Evolutionary conservation across 1,139 yeast species (phyloP).

Genomic region (Kurtzmaniella quercitrusa): DNA sequence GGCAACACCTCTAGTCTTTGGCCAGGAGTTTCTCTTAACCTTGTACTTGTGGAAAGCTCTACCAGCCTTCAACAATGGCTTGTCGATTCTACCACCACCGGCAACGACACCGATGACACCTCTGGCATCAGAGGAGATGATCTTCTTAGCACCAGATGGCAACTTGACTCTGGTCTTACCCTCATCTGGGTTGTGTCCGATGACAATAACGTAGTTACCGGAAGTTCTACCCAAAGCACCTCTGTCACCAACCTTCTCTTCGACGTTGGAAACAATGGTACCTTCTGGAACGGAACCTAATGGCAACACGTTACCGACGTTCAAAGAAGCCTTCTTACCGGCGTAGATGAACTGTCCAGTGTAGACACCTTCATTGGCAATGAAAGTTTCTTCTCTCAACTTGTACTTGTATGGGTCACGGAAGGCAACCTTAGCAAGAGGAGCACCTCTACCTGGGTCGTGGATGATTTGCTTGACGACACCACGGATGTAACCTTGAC

Average conservation of each 20-base stretch:
- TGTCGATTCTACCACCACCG: constrained; percentile 99
- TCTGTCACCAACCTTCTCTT: constrained; percentile 99
- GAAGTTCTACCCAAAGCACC: constrained; percentile 99
- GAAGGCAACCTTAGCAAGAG: constrained; percentile 98
- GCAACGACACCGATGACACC: constrained; percentile 99
- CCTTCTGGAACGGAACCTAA: constrained; percentile 98
- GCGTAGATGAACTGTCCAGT: constrained; percentile 99
- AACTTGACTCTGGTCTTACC: constrained; percentile 98
- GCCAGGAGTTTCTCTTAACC: constrained; percentile 99
- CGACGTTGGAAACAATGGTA: constrained; percentile 97
- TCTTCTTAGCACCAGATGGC: constrained; percentile 98
- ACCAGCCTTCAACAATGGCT: constrained; percentile 99
- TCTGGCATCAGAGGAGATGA: constrained; percentile 92
- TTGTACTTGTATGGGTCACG: constrained; percentile 99
- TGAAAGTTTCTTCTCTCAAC: constrained; percentile 96
- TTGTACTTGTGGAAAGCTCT: constrained; percentile 99
- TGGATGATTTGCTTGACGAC: constrained; percentile 97
- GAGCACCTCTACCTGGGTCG: constrained; percentile 99
- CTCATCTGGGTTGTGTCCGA: constrained; percentile 99
- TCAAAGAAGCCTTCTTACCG: constrained; percentile 97
- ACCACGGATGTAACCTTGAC: constrained; percentile 99
- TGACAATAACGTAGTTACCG: constrained; percentile 97
- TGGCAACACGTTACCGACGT: constrained; percentile 96
- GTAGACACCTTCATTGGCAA: constrained; percentile 99
- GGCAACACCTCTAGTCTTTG: constrained; percentile 99